phyloP scores from a whole-genome alignment of 2,329 filamentous ascomycete species.

The Coniochaeta pulveracea region DNA sequence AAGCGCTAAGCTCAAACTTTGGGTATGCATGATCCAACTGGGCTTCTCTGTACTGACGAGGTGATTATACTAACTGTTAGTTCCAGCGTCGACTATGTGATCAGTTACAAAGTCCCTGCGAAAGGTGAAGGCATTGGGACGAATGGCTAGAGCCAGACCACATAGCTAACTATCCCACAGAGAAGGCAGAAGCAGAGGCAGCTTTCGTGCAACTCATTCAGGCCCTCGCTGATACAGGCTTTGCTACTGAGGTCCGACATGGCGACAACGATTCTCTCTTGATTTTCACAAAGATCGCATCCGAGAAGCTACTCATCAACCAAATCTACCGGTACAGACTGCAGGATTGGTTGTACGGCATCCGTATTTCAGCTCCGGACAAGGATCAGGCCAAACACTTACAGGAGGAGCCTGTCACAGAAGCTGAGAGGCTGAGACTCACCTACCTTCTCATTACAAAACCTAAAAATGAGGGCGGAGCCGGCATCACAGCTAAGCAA shows the following conservation, averaged over 20 bases:
- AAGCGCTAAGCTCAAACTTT: slow-evolving; percentile 1
- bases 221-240: slow-evolving; percentile 65
- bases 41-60: background rate
- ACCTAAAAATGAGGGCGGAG: slow-evolving; percentile 62
- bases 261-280: slow-evolving; percentile 67
- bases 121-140: slow-evolving; percentile 4
- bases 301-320: slow-evolving; percentile 60
- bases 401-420: slow-evolving; percentile 64
- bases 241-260: slow-evolving; percentile 77
- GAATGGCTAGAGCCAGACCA: background rate
- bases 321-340: slow-evolving; percentile 82
- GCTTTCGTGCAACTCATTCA: slow-evolving; percentile 70
- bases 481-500: slow-evolving; percentile 58
- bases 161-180: slow-evolving; percentile 25
- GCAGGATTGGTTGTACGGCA: slow-evolving; percentile 87
- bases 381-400: slow-evolving; percentile 60
- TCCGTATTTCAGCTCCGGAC: slow-evolving; percentile 65
- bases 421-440: slow-evolving; percentile 78
- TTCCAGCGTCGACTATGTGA: slow-evolving; percentile 17
- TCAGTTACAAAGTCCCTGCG: slow-evolving; percentile 14
- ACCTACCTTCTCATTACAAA: slow-evolving; percentile 78
- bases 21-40: background rate
- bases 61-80: background rate
- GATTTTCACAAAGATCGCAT: slow-evolving; percentile 72
- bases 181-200: slow-evolving; percentile 56